Evolutionary conservation across 208 protist genomes (phyloP), one percentile per base, ranked within the genome.

Genomic region (Acanthamoeba castellanii): DNA sequence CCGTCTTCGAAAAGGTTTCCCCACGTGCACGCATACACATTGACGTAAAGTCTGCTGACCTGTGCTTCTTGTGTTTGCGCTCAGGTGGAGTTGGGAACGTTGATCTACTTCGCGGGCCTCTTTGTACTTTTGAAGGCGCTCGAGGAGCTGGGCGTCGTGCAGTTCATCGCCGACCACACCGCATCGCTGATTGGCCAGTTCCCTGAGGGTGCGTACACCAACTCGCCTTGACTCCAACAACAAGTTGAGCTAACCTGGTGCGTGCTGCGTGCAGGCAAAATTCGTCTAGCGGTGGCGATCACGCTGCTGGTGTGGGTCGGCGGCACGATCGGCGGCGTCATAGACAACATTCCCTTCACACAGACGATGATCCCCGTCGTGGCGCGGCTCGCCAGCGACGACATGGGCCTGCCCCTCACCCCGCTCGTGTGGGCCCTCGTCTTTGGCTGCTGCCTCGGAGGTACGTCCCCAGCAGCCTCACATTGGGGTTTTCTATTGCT

Each of bases 401-500:
- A 32, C n/a, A 50, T 98, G 22, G 87, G 84, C 70, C 91, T 98
- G 32, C 95, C 96, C 27, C 61, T 98, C 25, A 47, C 57, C 57
- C 97, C 97, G 5, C 25, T 98, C n/a, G 96, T 96, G 4, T 98
- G 95, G 94, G 94, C 97, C 6, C 92, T 98, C 13, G 95, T 96
- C 32, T 95, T 97, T 76, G 97, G 97, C 34, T 88, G 96, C 47
- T 97, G 97, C 84, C 68, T 98, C 1, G 97, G 97, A 25, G 97
- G 97, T 70, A 97, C 97, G 55, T 95, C 94, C 37, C n/a, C 78
- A 1, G 37, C 42, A 47, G 37, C 34, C 42, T 34, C 20, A 22
- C 32, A 13, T 5, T 5, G 37, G 50, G 5, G 42, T 42, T 42
- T 47, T 47, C 42, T 47, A 47, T 47, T 47, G 42, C 42, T 47